Base-by-base conservation (phyloP, 176 grass and related monocot genomes). In the Tuctoria greenei region DNA sequence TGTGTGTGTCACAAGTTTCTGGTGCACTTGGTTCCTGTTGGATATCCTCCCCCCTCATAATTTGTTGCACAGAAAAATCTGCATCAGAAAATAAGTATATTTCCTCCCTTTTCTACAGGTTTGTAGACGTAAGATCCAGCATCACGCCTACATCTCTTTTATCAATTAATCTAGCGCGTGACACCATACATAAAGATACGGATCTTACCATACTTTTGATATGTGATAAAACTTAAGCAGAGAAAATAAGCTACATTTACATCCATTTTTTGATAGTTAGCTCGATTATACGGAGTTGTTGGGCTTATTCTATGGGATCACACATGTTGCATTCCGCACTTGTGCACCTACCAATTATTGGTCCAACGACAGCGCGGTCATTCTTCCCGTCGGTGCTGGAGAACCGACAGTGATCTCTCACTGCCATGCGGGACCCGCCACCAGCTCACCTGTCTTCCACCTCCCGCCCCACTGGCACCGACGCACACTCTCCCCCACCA, bases 371-470 rank as follows among this genome's bases (percentile, higher is more conserved):
- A 64, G 44, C 74, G 50, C 26, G 54, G 77, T 80, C 40, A 37
- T 35, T 51, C 23, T 26, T 2, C 11, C 42, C 45, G 81, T 84
- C 81, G 81, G 81, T 77, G 73, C 31, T 46, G 23, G 6, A 10
- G 16, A 44, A 52, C 59, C 68, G 69, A 63, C 72, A 47, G 1
- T 3, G 17, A 24, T 1, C 44, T 1, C 44, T 63, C 45, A 9
- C 82, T 78, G 74, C n/a, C 57, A 54, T 0, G 25, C 68, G 74
- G 64, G 73, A 0, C 73, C 65, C 11, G 0, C 0, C 18, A 45
- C 52, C 81, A 77, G 81, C 81, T 77, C 55, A 70, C 81, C 73
- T 38, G 70, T 84, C 73, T 69, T 77, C 81, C 46, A 69, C 81
- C 81, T 84, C 73, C 42, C 31, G 81, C 82, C 66, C 42, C 73